Base-by-base conservation (phyloP, 805 yeast species). In the Sungouiozyma ichnusensis region DNA sequence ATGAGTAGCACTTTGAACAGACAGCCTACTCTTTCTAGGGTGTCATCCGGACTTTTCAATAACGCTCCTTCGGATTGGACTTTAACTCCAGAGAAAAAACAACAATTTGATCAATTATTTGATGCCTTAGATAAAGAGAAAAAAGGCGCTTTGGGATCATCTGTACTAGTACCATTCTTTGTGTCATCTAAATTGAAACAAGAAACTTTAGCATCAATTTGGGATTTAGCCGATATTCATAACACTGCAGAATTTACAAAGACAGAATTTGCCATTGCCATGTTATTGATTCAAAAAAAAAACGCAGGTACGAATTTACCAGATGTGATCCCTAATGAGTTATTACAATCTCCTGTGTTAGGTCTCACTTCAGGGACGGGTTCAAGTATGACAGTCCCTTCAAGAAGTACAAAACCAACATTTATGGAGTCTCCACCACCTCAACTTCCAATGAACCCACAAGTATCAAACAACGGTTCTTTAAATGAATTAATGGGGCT, bases 191-290 rank as follows among this genome's bases (percentile, higher is more conserved):
- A 85, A 47, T 73, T 92, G 45, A 73, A 79, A 40, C 95, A 88
- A 54, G 88, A 85, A 40, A 79, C 77, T 16, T 72, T 92, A 48
- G 98, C 97, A 1, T 66, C 77, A 18, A 79, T 90, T 35, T 92
- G 99, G 99, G 98, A 92, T 63, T 70, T 92, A 51, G 77, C 97
- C 8, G 97, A 92, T 60, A 73, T 86, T 47, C 82, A 85, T 50
- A 86, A 86, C 61, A 77, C 84, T 36, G 97, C 96, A 19, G 73
- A 73, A 35, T 86, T 92, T 56, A 72, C 85, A 38, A 77, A 74
- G 53, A 70, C 76, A 49, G 98, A 92, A 60, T 92, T 92, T 61
- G 79, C 94, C 2, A 81, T 92, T 56, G 97, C 97, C 15, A 81
- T 92, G 85, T 90, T 81, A 58, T 73, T 92, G 50, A 92, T 92